These are phyloP conservation scores for Magnusiomyces paraingens DNA, from an alignment of 1,139 yeast genomes.

Conservation along the genomic window DNA sequence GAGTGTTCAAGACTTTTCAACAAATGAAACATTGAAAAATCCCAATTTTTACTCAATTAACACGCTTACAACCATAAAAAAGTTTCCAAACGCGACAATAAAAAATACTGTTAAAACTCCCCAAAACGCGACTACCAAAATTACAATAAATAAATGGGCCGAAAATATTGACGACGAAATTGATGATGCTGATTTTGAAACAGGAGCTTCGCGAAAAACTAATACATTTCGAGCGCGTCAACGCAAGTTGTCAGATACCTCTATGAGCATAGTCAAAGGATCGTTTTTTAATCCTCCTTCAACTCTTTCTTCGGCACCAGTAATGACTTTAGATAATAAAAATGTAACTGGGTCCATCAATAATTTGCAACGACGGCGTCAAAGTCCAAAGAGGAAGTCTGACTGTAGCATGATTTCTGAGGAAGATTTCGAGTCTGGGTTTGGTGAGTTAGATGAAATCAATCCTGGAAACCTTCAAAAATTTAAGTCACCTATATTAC, in stretches of 20 bases:
- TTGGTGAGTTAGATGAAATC: slow-evolving; percentile 3
- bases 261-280: slow-evolving; percentile 13
- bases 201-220: neutral
- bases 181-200: neutral
- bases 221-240: slow-evolving; percentile 6
- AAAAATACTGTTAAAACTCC: neutral
- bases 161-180: neutral
- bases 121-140: neutral
- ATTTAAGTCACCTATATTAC: neutral
- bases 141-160: neutral
- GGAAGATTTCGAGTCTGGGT: slow-evolving; percentile 14
- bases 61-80: too few species aligned
- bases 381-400: slow-evolving; percentile 3
- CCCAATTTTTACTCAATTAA: too few species aligned
- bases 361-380: slow-evolving; percentile 3
- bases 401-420: neutral
- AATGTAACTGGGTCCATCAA: neutral
- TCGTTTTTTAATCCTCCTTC: slow-evolving; percentile 16
- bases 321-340: neutral
- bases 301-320: neutral
- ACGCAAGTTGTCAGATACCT: slow-evolving; percentile 1
- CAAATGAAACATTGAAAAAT: too few species aligned
- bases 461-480: slow-evolving; percentile 4
- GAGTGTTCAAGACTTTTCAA: neutral
- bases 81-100: too few species aligned